Percentiles rank a stretch among this genome's conserved stretches.
Conservation (phyloP, 2,329 filamentous ascomycete genomes). For the Pestalotiopsis sp. region DNA sequence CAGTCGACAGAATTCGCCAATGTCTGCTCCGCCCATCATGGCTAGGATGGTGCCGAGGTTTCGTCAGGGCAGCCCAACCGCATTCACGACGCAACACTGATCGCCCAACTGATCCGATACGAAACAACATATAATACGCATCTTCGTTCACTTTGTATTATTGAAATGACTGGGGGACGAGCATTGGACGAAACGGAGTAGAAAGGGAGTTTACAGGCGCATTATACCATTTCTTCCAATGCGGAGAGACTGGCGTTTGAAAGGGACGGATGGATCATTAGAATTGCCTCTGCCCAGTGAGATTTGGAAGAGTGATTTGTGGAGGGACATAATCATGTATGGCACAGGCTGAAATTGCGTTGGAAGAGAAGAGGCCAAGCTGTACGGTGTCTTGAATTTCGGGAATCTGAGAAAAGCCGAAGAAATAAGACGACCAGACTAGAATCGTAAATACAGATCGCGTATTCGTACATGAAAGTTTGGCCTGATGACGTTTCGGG, state of each 20-base stretch:
- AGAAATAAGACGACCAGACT: no score
- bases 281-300: neutral
- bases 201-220: neutral
- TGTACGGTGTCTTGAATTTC: no score
- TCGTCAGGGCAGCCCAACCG: constrained; percentile 12
- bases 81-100: neutral
- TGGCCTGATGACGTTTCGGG: no score
- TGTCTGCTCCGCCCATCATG: constrained; percentile 11
- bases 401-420: no score
- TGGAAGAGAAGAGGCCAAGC: no score
- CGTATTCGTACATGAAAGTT: no score
- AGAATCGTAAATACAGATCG: no score
- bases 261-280: neutral
- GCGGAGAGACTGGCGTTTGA: neutral
- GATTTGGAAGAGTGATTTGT: neutral
- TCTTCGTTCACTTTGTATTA: neutral
- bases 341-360: no score
- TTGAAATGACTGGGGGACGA: neutral
- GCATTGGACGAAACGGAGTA: neutral
- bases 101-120: neutral
- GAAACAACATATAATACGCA: neutral
- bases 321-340: neutral
- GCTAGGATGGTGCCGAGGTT: constrained; percentile 7
- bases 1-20: constrained; percentile 11
- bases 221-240: neutral